Percentiles rank a stretch among this genome's conserved stretches.
phyloP scores from a whole-genome alignment of 176 grass and related monocot species.

The Typha latifolia region DNA sequence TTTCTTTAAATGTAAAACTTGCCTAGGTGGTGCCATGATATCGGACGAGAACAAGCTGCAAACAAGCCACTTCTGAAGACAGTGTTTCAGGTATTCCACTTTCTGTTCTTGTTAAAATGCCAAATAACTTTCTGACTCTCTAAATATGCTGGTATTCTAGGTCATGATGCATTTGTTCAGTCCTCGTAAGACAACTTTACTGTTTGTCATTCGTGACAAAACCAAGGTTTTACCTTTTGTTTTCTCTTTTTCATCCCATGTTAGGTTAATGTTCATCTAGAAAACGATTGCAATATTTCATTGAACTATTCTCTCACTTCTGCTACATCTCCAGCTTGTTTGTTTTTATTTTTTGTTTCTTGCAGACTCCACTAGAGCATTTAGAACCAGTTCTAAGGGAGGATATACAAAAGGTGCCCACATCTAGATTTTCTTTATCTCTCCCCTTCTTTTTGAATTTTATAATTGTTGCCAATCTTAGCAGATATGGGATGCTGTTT shows the following conservation, averaged over 20 bases:
- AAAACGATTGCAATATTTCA: too few relatives aligned
- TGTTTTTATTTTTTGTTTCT: constrained; percentile 16
- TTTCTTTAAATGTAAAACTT: not conserved
- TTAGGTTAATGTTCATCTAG: too few relatives aligned
- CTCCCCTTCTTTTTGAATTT: constrained; percentile 10
- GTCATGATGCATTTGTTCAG: constrained; percentile 60
- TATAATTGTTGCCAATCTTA: not conserved
- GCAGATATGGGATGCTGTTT: constrained; percentile 82
- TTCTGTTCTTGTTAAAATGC: constrained; percentile 2
- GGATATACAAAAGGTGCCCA: constrained; percentile 63
- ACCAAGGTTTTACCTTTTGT: constrained; percentile 38
- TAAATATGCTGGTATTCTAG: constrained; percentile 19
- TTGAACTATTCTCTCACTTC: too few relatives aligned
- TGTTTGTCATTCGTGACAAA: constrained; percentile 83
- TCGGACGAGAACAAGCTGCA: constrained; percentile 70
- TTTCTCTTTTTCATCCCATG: too few relatives aligned
- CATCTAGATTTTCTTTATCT: constrained; percentile 13
- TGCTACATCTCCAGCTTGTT: not conserved
- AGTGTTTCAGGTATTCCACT: constrained; percentile 55
- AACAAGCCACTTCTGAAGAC: constrained; percentile 71
- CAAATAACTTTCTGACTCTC: constrained; percentile 8
- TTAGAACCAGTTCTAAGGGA: constrained; percentile 58
- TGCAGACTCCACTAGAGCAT: constrained; percentile 71
- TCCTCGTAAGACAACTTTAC: constrained; percentile 49
- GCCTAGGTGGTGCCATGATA: constrained; percentile 87